Conservation (phyloP, 371 early-diverging fungal species). For the Coemansia sp. region DNA sequence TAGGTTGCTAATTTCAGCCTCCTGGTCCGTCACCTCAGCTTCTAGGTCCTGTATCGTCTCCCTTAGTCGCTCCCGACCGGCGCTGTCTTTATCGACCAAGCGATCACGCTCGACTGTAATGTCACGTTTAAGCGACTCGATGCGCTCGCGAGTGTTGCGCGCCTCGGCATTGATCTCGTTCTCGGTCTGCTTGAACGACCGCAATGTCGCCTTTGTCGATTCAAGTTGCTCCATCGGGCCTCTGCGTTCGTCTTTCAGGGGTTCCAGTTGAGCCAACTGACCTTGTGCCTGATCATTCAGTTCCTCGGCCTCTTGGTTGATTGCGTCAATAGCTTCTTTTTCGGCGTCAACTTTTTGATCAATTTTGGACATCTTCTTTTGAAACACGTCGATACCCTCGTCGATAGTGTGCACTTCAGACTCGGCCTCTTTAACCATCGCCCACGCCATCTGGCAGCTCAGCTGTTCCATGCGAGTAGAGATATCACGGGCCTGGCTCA, state of each 20-base stretch:
- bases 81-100: constrained; percentile 46
- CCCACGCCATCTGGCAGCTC: constrained; percentile 76
- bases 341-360: constrained; percentile 54
- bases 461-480: constrained; percentile 60
- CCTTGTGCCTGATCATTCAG: constrained; percentile 21
- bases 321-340: constrained; percentile 23
- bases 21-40: constrained; percentile 17
- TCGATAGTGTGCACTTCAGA: constrained; percentile 20
- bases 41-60: constrained; percentile 29
- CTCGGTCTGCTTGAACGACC: constrained; percentile 50
- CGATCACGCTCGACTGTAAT: constrained; percentile 45
- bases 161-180: constrained; percentile 52
- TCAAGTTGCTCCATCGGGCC: constrained; percentile 15
- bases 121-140: constrained; percentile 42
- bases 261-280: constrained; percentile 26
- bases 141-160: constrained; percentile 45
- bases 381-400: constrained; percentile 12
- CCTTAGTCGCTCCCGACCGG: constrained; percentile 52
- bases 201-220: constrained; percentile 23
- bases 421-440: constrained; percentile 62
- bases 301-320: constrained; percentile 15
- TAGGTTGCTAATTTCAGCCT: constrained; percentile 19
- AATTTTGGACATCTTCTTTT: constrained; percentile 47
- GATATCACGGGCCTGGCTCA: constrained; percentile 63
- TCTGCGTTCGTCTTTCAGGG: constrained; percentile 28